Evolutionary conservation across 768 basidiomycete species (phyloP).

Genomic region (Termitomyces sp.): DNA sequence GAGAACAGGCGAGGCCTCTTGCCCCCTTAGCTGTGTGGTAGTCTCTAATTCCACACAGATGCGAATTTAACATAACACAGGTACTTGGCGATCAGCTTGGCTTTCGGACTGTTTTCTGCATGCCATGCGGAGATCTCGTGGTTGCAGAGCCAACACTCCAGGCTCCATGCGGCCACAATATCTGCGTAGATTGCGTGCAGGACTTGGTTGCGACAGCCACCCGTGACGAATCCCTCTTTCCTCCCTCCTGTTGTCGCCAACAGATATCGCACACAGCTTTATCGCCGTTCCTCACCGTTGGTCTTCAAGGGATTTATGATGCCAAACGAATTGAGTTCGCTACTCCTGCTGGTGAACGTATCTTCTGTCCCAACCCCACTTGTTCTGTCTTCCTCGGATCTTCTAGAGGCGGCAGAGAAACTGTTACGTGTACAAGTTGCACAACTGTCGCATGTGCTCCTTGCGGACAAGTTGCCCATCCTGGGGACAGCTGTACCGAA

Average conservation of each 20-base stretch:
- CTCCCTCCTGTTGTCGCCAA: slow-evolving; percentile 44
- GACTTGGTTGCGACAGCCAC: slow-evolving; percentile 35
- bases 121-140: slow-evolving; percentile 13
- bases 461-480: slow-evolving; percentile 46
- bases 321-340: slow-evolving; percentile 42
- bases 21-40: background rate
- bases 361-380: slow-evolving; percentile 44
- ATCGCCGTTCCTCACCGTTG: slow-evolving; percentile 21
- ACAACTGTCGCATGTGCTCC: slow-evolving; percentile 32
- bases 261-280: slow-evolving; percentile 24
- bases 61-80: slow-evolving; percentile 2
- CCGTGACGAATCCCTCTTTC: slow-evolving; percentile 46
- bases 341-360: slow-evolving; percentile 30
- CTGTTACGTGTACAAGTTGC: slow-evolving; percentile 32
- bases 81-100: slow-evolving; percentile 10
- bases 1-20: background rate
- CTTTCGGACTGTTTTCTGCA: slow-evolving; percentile 12
- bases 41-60: background rate
- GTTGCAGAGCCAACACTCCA: slow-evolving; percentile 22
- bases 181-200: slow-evolving; percentile 39
- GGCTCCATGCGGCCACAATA: slow-evolving; percentile 39
- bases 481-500: slow-evolving; percentile 31
- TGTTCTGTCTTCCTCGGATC: slow-evolving; percentile 53
- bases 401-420: slow-evolving; percentile 13
- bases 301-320: slow-evolving; percentile 27